Conservation (phyloP, 2,329 filamentous ascomycete genomes). For the Pyrenochaeta sp. region DNA sequence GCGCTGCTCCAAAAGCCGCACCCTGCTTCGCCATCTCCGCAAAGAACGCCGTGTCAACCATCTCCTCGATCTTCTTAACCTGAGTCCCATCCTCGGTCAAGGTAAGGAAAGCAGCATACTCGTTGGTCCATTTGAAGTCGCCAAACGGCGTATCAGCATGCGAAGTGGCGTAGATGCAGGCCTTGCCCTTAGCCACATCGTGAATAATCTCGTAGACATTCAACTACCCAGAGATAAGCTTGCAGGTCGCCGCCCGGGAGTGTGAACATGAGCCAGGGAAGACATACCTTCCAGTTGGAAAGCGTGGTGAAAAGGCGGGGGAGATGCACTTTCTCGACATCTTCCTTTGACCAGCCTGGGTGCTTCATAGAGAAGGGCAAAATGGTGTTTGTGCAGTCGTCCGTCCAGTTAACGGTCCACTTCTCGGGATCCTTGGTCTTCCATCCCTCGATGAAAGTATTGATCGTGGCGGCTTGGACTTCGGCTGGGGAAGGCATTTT, state of each 20-base stretch:
- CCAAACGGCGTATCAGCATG: not conserved
- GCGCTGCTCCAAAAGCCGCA: not conserved
- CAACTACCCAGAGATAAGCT: not conserved
- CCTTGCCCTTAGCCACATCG: not conserved
- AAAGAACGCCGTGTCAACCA: constrained; percentile 1
- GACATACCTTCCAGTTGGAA: not conserved
- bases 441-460: not conserved
- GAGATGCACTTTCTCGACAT: not conserved
- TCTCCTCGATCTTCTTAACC: not conserved
- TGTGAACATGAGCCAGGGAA: not conserved
- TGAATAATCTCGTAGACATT: not conserved
- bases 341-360: not conserved
- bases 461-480: not conserved
- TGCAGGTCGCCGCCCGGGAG: not conserved
- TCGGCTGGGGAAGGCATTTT: constrained; percentile 1
- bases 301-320: not conserved
- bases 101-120: not conserved
- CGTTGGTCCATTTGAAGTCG: not conserved
- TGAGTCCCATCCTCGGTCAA: not conserved
- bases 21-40: constrained; percentile 1
- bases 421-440: not conserved
- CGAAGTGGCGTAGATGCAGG: constrained; percentile 1
- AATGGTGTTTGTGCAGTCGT: not conserved
- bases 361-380: not conserved
- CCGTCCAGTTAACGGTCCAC: not conserved